phyloP scores from a whole-genome alignment of 2,329 filamentous ascomycete species.

The Knoxdaviesia capensis region DNA sequence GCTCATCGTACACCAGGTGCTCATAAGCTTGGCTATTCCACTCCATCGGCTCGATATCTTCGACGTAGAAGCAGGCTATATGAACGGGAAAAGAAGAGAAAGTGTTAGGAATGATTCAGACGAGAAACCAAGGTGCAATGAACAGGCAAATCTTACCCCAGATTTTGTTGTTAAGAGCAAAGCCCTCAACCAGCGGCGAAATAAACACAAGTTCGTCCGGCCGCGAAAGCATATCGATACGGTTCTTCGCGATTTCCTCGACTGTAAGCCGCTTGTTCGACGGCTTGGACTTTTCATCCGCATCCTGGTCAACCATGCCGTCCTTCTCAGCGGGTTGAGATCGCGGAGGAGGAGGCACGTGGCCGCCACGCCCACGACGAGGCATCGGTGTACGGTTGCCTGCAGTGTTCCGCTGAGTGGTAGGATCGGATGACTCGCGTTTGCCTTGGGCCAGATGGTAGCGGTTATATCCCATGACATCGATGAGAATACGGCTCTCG shows the following conservation, averaged over 20 bases:
- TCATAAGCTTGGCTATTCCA: conserved; percentile 25
- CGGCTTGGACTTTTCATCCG: conserved; percentile 4
- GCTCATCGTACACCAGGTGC: conserved; percentile 24
- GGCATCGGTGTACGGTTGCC: background rate
- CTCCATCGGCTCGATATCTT: conserved; percentile 18
- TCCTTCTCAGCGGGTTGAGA: conserved; percentile 1
- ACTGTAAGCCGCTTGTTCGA: conserved; percentile 10
- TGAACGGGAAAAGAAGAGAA: too few relatives aligned
- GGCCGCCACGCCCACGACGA: too few relatives aligned
- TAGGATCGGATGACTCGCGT: conserved; percentile 14
- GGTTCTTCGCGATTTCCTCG: conserved; percentile 17
- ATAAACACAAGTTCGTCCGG: conserved; percentile 20
- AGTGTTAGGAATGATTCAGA: too few relatives aligned
- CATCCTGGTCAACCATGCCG: background rate
- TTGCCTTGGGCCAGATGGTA: conserved; percentile 16
- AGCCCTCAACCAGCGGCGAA: conserved; percentile 20
- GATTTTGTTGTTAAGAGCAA: conserved; percentile 22
- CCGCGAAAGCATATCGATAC: conserved; percentile 16
- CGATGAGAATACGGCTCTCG: conserved; percentile 18
- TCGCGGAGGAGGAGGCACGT: background rate
- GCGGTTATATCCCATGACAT: conserved; percentile 21
- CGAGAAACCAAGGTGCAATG: conserved; percentile 1
- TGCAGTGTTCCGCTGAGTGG: conserved; percentile 8
- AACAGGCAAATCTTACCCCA: conserved; percentile 15
- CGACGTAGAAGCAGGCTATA: conserved; percentile 13